Percentiles rank a stretch among this genome's conserved stretches.
These are phyloP conservation scores for Amanita phalloides DNA, from an alignment of 768 basidiomycete genomes.

Conservation along the genomic window DNA sequence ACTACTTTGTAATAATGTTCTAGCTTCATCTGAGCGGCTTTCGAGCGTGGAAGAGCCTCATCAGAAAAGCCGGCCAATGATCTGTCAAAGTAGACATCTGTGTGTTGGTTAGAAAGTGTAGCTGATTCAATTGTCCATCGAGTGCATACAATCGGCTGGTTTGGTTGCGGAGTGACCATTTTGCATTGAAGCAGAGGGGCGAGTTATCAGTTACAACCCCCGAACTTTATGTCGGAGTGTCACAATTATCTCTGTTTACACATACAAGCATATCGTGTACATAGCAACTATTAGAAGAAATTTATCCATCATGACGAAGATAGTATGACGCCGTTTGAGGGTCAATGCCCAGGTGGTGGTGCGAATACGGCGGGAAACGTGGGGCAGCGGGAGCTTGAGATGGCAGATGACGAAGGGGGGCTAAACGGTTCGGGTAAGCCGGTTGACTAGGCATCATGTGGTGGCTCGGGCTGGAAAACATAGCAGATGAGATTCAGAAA, in stretches of 20 bases:
- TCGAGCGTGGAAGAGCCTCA: constrained; percentile 72
- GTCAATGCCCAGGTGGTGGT: background rate
- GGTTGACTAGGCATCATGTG: background rate
- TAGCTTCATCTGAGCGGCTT: constrained; percentile 87
- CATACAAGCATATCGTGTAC: background rate
- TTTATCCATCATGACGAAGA: background rate
- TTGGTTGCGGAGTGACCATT: constrained; percentile 11
- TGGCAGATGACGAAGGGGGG: background rate
- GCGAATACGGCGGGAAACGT: background rate
- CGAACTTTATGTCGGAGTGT: background rate
- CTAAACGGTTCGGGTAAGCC: background rate
- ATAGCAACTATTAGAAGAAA: background rate
- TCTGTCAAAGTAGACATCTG: constrained; percentile 89
- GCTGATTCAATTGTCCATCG: background rate
- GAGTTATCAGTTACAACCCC: background rate
- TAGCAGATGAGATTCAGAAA: background rate
- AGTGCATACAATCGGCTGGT: constrained; percentile 23
- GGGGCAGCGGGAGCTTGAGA: background rate
- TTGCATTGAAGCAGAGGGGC: constrained; percentile 11
- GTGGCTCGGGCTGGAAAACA: background rate
- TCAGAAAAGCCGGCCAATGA: constrained; percentile 68
- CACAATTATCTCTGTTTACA: background rate
- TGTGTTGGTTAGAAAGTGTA: constrained; percentile 17
- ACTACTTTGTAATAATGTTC: constrained; percentile 97
- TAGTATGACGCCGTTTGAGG: background rate